phyloP scores from a whole-genome alignment of 805 yeast species.

The Myxozyma vanderwaltii region DNA sequence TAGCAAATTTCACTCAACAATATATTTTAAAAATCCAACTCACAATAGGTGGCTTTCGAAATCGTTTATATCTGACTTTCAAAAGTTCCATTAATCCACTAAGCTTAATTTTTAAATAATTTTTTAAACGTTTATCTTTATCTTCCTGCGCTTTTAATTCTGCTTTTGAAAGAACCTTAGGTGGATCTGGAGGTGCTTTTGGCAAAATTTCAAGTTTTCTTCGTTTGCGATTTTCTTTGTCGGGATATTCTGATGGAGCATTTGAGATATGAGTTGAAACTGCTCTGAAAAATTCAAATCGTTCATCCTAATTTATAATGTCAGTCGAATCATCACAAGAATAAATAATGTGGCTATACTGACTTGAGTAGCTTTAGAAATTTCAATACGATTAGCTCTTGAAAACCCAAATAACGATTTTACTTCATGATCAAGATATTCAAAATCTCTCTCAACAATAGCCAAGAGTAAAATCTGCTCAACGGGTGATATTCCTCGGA shows the following conservation, averaged over 20 bases:
- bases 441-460: constrained; percentile 53
- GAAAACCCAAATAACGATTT: constrained; percentile 61
- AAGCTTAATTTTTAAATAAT: constrained; percentile 78
- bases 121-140: constrained; percentile 79
- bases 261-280: constrained; percentile 59
- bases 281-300: constrained; percentile 57
- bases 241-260: constrained; percentile 73
- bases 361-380: constrained; percentile 47
- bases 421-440: constrained; percentile 51
- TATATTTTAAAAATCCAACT: neutral
- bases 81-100: constrained; percentile 88
- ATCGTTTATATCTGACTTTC: constrained; percentile 82
- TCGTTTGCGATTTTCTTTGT: constrained; percentile 52
- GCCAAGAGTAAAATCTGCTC: constrained; percentile 79
- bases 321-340: neutral
- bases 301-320: constrained; percentile 44
- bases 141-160: constrained; percentile 54
- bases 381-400: constrained; percentile 51
- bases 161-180: constrained; percentile 46
- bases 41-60: constrained; percentile 83
- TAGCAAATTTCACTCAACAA: neutral
- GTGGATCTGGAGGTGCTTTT: constrained; percentile 43
- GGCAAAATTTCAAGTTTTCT: constrained; percentile 47
- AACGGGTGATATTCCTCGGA: constrained; percentile 66
- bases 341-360: neutral